A percentile compares a stretch with the other conserved stretches of the same genome.
Conservation (phyloP, 2,329 filamentous ascomycete genomes). For the Exophiala lecanii-corni region DNA sequence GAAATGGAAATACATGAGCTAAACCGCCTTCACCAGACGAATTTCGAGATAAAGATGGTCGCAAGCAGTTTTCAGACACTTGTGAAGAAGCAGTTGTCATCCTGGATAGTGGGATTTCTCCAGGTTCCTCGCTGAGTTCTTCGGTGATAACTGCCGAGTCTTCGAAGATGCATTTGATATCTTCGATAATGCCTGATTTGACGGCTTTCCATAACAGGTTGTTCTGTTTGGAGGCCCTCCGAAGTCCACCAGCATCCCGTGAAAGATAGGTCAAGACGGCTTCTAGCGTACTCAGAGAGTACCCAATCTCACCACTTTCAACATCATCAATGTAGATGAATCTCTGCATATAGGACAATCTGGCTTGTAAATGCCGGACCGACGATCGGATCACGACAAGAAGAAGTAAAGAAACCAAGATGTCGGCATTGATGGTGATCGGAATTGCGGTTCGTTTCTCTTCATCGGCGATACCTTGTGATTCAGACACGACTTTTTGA, state of each 20-base stretch:
- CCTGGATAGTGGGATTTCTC: constrained; percentile 21
- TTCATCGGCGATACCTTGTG: constrained; percentile 36
- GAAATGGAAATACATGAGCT: constrained; percentile 88
- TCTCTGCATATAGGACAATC: constrained; percentile 89
- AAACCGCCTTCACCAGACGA: constrained; percentile 47
- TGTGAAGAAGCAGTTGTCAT: constrained; percentile 16
- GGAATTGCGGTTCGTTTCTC: constrained; percentile 50
- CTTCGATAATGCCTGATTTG: constrained; percentile 68
- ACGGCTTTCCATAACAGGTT: constrained; percentile 82
- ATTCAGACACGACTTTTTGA: constrained; percentile 74
- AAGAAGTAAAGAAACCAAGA: constrained; percentile 82
- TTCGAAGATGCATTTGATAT: constrained; percentile 75
- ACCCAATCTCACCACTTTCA: constrained; percentile 91
- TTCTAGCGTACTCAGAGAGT: constrained; percentile 92
- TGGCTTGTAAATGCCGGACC: constrained; percentile 78
- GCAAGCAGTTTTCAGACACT: constrained; percentile 19
- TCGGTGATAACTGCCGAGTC: constrained; percentile 52
- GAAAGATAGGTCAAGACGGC: constrained; percentile 85
- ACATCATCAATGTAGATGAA: constrained; percentile 98
- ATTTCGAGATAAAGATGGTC: constrained; percentile 32
- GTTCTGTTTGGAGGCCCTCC: constrained; percentile 81
- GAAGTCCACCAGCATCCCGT: constrained; percentile 73
- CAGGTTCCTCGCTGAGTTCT: constrained; percentile 42
- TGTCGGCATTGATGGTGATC: constrained; percentile 77
- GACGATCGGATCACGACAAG: constrained; percentile 90